phyloP scores from a whole-genome alignment of 2,329 filamentous ascomycete genomes.

The Talaromyces rugulosus region DNA sequence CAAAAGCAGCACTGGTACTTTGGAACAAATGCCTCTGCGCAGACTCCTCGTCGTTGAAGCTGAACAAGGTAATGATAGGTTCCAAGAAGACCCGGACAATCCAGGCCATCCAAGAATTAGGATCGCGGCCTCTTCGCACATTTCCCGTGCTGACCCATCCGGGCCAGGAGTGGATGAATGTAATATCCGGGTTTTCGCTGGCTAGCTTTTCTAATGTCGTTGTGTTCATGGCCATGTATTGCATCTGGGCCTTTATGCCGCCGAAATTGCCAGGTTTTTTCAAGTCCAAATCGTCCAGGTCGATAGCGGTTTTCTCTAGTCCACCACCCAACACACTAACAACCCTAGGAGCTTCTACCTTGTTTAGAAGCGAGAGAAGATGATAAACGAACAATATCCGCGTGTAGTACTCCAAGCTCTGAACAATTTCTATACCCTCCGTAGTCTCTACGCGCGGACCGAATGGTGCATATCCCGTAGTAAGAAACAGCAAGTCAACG shows the following conservation, averaged over 20 bases:
- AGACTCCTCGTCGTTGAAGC: neutral
- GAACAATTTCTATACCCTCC: neutral
- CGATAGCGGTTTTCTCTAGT: neutral
- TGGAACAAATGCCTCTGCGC: neutral
- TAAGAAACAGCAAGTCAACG: neutral
- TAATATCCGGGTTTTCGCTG: neutral
- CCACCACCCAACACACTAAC: neutral
- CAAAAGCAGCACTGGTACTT: neutral
- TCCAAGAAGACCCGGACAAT: neutral
- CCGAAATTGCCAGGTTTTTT: neutral
- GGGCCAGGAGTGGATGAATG: slow-evolving; percentile 1
- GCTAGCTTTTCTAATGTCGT: neutral
- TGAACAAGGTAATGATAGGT: neutral
- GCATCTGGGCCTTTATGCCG: neutral
- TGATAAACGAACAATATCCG: neutral
- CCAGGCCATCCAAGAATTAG: neutral
- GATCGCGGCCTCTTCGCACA: neutral
- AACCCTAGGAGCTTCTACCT: neutral
- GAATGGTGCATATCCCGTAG: neutral
- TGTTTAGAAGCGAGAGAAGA: neutral
- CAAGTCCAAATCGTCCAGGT: neutral
- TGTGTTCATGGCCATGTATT: neutral
- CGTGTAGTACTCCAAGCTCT: neutral
- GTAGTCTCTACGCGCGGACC: neutral
- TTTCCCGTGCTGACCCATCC: neutral